phyloP scores from a whole-genome alignment of 2,329 filamentous ascomycete genomes.

The Mariannaea sp. region DNA sequence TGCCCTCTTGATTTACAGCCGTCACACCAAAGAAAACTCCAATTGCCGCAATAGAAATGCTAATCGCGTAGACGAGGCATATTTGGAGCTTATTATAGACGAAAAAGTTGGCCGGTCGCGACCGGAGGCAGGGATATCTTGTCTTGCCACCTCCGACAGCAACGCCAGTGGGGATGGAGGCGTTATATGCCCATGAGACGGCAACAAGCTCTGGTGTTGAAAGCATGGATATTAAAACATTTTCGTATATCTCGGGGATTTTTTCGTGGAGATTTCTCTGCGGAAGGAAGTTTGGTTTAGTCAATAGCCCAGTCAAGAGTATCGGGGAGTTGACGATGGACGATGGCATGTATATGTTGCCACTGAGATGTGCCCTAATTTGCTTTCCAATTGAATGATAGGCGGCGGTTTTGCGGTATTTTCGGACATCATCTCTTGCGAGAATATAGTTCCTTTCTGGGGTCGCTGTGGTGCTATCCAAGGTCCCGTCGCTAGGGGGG shows the following conservation, averaged over 20 bases:
- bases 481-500: constrained; percentile 21
- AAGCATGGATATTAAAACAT: constrained; percentile 31
- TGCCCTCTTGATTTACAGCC: constrained; percentile 26
- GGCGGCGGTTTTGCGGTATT: constrained; percentile 25
- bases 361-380: constrained; percentile 25
- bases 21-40: constrained; percentile 25
- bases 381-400: constrained; percentile 28
- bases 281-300: constrained; percentile 25
- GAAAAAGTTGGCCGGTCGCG: constrained; percentile 21
- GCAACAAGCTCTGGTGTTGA: constrained; percentile 30
- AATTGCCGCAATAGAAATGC: constrained; percentile 26
- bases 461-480: constrained; percentile 23
- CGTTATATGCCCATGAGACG: constrained; percentile 31
- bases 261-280: constrained; percentile 18
- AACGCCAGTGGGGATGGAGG: constrained; percentile 16
- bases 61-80: constrained; percentile 27
- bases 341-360: constrained; percentile 23
- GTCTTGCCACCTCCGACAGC: constrained; percentile 10
- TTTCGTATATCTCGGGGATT: constrained; percentile 28
- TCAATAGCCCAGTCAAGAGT: constrained; percentile 26
- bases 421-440: constrained; percentile 15
- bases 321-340: constrained; percentile 3
- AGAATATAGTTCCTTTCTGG: constrained; percentile 27
- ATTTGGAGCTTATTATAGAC: constrained; percentile 27
- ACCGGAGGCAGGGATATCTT: constrained; percentile 21